Base-by-base conservation (phyloP, 306 rosid genomes). In the Lathyrus aphaca region DNA sequence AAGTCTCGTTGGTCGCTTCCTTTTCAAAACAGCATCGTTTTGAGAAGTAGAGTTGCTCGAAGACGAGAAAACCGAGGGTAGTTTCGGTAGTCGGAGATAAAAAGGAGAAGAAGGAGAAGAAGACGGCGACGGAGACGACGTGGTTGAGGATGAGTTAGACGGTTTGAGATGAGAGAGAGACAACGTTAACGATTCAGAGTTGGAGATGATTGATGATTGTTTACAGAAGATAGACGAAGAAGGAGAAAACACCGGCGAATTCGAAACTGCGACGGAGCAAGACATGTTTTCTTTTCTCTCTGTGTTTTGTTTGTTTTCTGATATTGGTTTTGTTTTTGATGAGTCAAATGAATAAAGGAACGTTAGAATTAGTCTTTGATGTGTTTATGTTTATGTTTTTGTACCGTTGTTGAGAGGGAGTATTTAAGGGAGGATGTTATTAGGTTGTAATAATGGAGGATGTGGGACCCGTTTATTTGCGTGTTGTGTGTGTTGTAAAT, bases 1-100 rank as follows among this genome's bases (percentile, higher is more conserved):
- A 61, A 94, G 84, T 83, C 80, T 85, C 0, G 88, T 67, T 0
- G 99, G 99, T 59, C 99, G 79, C 73, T 94, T 94, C 83, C 99
- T 87, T 87, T 94, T 94, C 88, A 87, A 75, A 8, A 82, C 81
- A 56, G 97, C 5, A 55, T 25, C 76, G 64, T 85, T 80, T 0
- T 89, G 84, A 1, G 96, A 83, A 11, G 69, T 55, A 2, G 86
- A 59, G 29, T 43, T 23, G 0, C 5, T 83, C 32, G 39, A 35
- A 0, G 39, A 35, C 0, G 39, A 76, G 4, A 87, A 72, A 46
- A 69, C 82, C n/a, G 77, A 90, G 1, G 84, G 86, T 27, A 56
- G 18, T 70, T 88, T 88, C 1, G 84, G 77, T 35, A 87, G 64
- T 8, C 92, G 82, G 6, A 88, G 84, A 10, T 96, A 80, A 40